Percentiles rank a stretch among this genome's conserved stretches.
Evolutionary conservation across 768 basidiomycete genomes (phyloP).

Genomic region (Leucosporidium scottii): DNA sequence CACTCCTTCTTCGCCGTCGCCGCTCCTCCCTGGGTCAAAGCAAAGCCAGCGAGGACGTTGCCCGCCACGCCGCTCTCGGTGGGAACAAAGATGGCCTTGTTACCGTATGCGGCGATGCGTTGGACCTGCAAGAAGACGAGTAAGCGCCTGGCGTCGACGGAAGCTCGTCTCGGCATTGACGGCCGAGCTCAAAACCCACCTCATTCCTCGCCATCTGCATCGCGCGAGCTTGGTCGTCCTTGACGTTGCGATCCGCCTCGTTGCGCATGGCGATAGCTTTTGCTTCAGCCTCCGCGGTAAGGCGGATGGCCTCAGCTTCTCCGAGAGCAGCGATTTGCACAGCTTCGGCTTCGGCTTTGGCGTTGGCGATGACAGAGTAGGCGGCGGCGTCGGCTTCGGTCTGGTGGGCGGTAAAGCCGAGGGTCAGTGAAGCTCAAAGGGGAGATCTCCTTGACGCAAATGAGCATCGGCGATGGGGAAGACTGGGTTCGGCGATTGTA

Average conservation of each 20-base stretch:
- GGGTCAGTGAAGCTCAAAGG: background rate
- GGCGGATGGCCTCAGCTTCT: constrained; percentile 46
- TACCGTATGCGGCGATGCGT: constrained; percentile 59
- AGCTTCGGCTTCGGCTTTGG: background rate
- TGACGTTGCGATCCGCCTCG: constrained; percentile 61
- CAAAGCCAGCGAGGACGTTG: no score
- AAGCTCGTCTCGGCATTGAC: no score
- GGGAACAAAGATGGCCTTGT: constrained; percentile 37
- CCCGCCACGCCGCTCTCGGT: constrained; percentile 7
- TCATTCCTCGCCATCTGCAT: constrained; percentile 12
- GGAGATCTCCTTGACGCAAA: no score
- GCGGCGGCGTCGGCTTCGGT: constrained; percentile 24
- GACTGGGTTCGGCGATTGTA: background rate
- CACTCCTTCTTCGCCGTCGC: no score
- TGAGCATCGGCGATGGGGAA: no score
- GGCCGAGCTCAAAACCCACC: background rate
- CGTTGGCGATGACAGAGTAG: constrained; percentile 9
- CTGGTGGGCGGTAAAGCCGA: background rate
- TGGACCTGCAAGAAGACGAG: constrained; percentile 48
- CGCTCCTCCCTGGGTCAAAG: no score
- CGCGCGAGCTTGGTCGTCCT: constrained; percentile 8
- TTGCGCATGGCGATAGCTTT: constrained; percentile 55
- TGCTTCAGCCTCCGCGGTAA: constrained; percentile 63
- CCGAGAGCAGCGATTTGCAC: background rate
- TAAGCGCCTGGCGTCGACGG: no score